Evolutionary conservation across 2,329 filamentous ascomycete species (phyloP), one percentile per base, ranked within the genome.

Genomic region (Beauveria pseudobassiana): DNA sequence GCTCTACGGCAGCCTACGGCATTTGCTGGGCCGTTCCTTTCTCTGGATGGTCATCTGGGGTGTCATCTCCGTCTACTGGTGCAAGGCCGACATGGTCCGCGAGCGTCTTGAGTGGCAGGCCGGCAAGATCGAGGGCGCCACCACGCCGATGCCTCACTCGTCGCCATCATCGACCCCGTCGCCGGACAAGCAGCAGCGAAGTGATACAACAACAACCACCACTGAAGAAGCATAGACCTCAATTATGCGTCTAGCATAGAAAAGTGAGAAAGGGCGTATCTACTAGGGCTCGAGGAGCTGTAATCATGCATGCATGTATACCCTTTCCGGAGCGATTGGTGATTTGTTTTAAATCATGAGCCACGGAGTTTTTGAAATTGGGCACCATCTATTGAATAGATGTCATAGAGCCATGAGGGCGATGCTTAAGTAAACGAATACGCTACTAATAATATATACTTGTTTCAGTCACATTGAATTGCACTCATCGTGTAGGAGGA

Each of bases 1-100:
- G 6, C 74, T 74, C 72, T 7, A 71, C 72, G 3, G 74, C 42
- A 7, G 71, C 73, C 1, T 76, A 76, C 57, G 74, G 74, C 46
- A 62, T 76, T 14, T 73, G 73, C 63, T 76, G 74, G 74, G 70
- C 73, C 9, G 73, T 75, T n/a, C 74, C 1, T 76, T 76, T 55
- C 57, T 76, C 7, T 76, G 74, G 74, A 67, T 68, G 20, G 63
- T 59, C 4, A 6, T 75, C 5, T 76, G 74, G 74, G 73, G 69
- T 3, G 45, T 66, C 46, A 72, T 75, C 26, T 70, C 72, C 4
- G 70, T 75, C 30, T 60, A 63, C 34, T 74, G 71, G 74, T 76
- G 74, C 60, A 76, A 75, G 66, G 62, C 60, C 38, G 70, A 73
- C 6, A 75, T 76, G 74, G 67, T 69, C 5, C 65, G 69, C 34